These are phyloP conservation scores for Lactifluus rugatus DNA, from an alignment of 768 basidiomycete genomes.

Conservation along the genomic window DNA sequence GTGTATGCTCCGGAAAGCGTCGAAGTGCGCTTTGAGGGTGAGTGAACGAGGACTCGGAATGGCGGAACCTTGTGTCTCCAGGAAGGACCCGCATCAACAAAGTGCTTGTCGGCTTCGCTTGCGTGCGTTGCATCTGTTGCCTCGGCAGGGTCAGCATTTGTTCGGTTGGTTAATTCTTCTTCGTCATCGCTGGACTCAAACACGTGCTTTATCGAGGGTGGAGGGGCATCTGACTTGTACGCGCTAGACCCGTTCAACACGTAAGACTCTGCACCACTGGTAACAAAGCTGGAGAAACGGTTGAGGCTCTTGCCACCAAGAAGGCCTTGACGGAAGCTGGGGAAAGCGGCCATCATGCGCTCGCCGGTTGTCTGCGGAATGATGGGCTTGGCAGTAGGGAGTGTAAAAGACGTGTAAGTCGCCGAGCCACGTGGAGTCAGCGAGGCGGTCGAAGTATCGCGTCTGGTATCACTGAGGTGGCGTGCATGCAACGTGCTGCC, in stretches of 20 bases:
- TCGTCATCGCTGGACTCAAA: constrained; percentile 23
- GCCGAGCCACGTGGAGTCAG: constrained; percentile 41
- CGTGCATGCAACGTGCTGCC: constrained; percentile 27
- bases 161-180: constrained; percentile 33
- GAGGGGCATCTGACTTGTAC: constrained; percentile 19
- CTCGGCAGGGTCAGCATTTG: constrained; percentile 26
- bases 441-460: constrained; percentile 36
- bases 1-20: constrained; percentile 63
- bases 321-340: constrained; percentile 60
- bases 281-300: constrained; percentile 80
- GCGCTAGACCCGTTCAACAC: constrained; percentile 54
- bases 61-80: constrained; percentile 69
- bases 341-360: constrained; percentile 40
- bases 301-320: constrained; percentile 73
- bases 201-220: constrained; percentile 20
- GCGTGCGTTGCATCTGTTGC: constrained; percentile 10
- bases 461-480: constrained; percentile 21
- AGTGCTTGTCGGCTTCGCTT: constrained; percentile 56
- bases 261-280: constrained; percentile 77
- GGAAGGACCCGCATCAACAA: constrained; percentile 55
- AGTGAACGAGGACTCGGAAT: constrained; percentile 69
- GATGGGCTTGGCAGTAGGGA: constrained; percentile 31
- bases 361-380: constrained; percentile 64
- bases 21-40: constrained; percentile 66
- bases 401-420: constrained; percentile 20